Evolutionary conservation across 352 stramenopile genomes (phyloP), one percentile per base, ranked within the genome.

Genomic region (Phytophthora constricta): DNA sequence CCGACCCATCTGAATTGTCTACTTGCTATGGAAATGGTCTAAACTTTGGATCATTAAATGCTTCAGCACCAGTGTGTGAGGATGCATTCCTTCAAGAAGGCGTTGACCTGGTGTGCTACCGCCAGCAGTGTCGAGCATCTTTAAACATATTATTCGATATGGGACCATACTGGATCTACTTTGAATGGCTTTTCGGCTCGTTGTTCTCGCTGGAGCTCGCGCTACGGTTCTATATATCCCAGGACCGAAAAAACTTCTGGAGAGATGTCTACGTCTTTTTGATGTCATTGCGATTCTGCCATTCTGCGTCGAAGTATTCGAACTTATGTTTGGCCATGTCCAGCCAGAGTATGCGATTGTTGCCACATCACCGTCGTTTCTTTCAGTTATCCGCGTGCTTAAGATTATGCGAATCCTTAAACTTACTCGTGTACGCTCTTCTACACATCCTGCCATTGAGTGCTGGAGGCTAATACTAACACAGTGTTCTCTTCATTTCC

Each of bases 361-460:
- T 20, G 70, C 86, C 2, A 89, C 79, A 14, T 59, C 77, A 19
- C 81, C 84, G 20, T 91, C 86, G 9, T 81, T 91, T 57, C 33
- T 91, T 27, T 90, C 86, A 0, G 71, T 88, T 14, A 80, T 92
- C 9, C 84, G 82, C 4, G 73, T 91, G 2, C 62, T 90, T 20
- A 94, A 92, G 51, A 91, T 84, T 16, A 79, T 87, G 64, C 86
- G 86, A 4, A 89, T 94, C 23, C 67, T 94, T 17, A 94, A 92
- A 43, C 59, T 94, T 16, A 88, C 79, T 16, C 55, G 79, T 45
- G 82, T 91, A 65, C 28, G 72, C 16, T 57, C 37, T 27, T 43
- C 45, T 16, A 7, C 39, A 34, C 54, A 19, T 31, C 31, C 27
- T 23, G 33, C n/a, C n/a, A n/a, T n/a, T n/a, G n/a, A n/a, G n/a